A percentile compares a stretch with the other conserved stretches of the same genome.
These are phyloP conservation scores for Sugiyamaella neomexicana DNA, from an alignment of 1,139 yeast species.

Conservation along the genomic window DNA sequence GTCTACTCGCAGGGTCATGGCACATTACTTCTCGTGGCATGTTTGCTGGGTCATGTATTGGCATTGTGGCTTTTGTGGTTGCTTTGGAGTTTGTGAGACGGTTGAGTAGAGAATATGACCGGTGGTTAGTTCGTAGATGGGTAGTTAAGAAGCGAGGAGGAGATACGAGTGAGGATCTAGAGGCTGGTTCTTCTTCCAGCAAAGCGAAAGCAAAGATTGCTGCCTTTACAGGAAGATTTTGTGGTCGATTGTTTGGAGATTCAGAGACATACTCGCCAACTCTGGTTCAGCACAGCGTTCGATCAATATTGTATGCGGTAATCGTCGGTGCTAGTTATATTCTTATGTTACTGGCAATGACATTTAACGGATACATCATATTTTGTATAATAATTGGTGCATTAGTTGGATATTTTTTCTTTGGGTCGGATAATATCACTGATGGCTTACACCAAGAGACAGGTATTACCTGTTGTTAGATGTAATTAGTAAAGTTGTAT, in stretches of 20 bases:
- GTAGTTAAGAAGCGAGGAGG: conserved; percentile 13
- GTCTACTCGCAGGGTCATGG: conserved; percentile 65
- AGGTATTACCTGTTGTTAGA: conserved; percentile 25
- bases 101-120: conserved; percentile 56
- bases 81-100: conserved; percentile 60
- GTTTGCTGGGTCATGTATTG: conserved; percentile 72
- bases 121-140: conserved; percentile 41
- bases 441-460: conserved; percentile 23
- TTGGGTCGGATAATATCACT: conserved; percentile 34
- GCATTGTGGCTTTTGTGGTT: conserved; percentile 58
- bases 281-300: conserved; percentile 51
- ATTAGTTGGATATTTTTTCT: conserved; percentile 52
- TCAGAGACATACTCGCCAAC: conserved; percentile 38
- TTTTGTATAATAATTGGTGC: conserved; percentile 66
- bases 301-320: conserved; percentile 52
- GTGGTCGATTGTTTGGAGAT: conserved; percentile 1
- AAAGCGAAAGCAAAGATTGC: too few relatives aligned
- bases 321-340: conserved; percentile 66
- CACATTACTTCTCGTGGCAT: conserved; percentile 56
- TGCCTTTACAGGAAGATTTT: not conserved
- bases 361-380: conserved; percentile 67
- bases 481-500: not conserved
- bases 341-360: conserved; percentile 71
- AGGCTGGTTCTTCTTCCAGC: too few relatives aligned
- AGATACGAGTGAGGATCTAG: not conserved